Evolutionary conservation across 2,329 filamentous ascomycete species (phyloP), one percentile per base, ranked within the genome.

Genomic region (Colletotrichum sp.): DNA sequence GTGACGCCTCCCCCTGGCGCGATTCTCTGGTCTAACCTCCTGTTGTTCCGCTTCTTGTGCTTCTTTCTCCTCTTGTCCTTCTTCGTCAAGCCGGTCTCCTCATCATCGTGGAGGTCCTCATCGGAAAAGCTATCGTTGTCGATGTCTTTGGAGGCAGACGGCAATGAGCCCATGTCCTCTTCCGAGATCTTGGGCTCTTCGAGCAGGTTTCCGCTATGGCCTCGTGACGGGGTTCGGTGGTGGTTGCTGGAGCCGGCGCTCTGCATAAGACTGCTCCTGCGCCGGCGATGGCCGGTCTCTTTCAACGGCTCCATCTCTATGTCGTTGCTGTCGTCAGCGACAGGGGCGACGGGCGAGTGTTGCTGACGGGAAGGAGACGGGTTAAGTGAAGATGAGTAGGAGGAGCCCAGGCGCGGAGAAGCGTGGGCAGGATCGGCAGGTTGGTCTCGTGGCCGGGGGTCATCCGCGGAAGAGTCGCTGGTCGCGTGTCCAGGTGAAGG

Each of bases 51-150:
- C 84, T 92, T 92, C 85, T 91, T 91, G 80, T 89, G 89, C 81
- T 92, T 91, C 80, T 93, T 92, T 82, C 93, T 91, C 78, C 91
- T 89, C 83, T 92, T 91, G 80, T 96, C 94, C 80, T 92, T 91
- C 76, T 90, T 89, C 48, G 95, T 97, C 79, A 98, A 87, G 1
- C 96, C 96, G 3, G 94, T 95, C 88, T 98, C 96, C 85, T 98
- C 96, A 82, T 98, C 96, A 79, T 96, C 94, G 76, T 94, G 92
- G 32, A 94, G 83, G 62, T 94, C 94, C 78, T 95, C 93, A 78
- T 95, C 94, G 32, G 92, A 93, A 70, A 91, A 89, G 79, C 91
- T 87, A 79, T 92, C 91, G 69, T 89, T 87, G 77, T 86, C 83
- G 6, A 81, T 80, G 15, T 83, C 82, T 61, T 83, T 81, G 60